These are phyloP conservation scores for Filobasidium uniguttulatum DNA, from an alignment of 1,284 basidiomycete genomes.

Conservation along the genomic window DNA sequence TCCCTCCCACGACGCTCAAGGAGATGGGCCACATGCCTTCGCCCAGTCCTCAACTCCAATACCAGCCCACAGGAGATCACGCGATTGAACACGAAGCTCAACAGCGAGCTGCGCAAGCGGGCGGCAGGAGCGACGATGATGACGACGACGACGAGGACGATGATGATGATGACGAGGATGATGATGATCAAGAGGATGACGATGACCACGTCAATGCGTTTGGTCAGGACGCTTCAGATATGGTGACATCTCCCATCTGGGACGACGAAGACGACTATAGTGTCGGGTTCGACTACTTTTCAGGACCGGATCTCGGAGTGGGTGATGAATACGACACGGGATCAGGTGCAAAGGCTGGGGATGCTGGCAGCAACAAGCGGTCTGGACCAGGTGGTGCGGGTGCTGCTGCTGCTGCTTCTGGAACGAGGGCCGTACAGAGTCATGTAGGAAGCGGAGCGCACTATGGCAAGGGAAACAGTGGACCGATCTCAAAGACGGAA, in stretches of 20 bases:
- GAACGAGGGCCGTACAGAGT: slow-evolving; percentile 14
- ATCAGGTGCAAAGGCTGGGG: neutral
- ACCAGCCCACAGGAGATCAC: slow-evolving; percentile 48
- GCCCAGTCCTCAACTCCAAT: slow-evolving; percentile 47
- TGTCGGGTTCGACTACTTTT: slow-evolving; percentile 48
- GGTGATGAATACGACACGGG: slow-evolving; percentile 22
- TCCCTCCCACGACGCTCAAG: slow-evolving; percentile 87
- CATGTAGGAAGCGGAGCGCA: slow-evolving; percentile 9
- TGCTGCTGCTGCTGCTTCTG: slow-evolving; percentile 2
- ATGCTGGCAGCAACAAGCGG: no score
- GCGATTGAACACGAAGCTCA: slow-evolving; percentile 23
- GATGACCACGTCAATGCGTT: neutral
- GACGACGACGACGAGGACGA: slow-evolving; percentile 37
- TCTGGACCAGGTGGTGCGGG: neutral
- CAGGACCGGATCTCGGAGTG: slow-evolving; percentile 44
- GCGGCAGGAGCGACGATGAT: neutral
- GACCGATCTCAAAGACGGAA: no score
- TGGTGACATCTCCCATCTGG: slow-evolving; percentile 5
- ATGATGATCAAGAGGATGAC: neutral
- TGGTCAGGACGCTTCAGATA: neutral
- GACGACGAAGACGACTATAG: slow-evolving; percentile 42
- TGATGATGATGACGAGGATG: neutral
- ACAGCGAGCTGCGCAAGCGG: no score
- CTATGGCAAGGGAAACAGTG: slow-evolving; percentile 17
- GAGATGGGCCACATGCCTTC: slow-evolving; percentile 41